These are phyloP conservation scores for Pestalotiopsis fici DNA, from an alignment of 2,329 filamentous ascomycete genomes.

Conservation along the genomic window DNA sequence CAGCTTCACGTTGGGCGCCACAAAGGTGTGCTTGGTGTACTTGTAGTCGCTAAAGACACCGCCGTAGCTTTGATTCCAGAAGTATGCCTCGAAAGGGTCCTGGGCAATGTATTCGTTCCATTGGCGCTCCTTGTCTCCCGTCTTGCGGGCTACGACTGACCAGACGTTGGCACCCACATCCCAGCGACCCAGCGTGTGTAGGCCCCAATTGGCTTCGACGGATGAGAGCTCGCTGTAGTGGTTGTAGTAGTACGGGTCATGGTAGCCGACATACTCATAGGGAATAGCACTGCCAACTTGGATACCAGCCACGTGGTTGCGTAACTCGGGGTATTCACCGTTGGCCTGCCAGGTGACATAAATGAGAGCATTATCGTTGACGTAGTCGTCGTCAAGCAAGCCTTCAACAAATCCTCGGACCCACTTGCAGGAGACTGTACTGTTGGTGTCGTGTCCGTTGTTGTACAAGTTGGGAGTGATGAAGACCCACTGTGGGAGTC, in stretches of 20 bases:
- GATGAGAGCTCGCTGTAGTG: constrained; percentile 71
- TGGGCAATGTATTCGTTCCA: constrained; percentile 32
- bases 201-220: constrained; percentile 68
- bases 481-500: constrained; percentile 73
- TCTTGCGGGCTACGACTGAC: constrained; percentile 45
- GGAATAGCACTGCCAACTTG: constrained; percentile 75
- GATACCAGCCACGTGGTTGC: constrained; percentile 69
- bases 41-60: constrained; percentile 43
- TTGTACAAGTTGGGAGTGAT: constrained; percentile 75
- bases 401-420: constrained; percentile 68
- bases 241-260: constrained; percentile 69
- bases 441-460: constrained; percentile 73
- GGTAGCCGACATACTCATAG: constrained; percentile 61
- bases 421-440: constrained; percentile 71
- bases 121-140: constrained; percentile 51
- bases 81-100: constrained; percentile 40
- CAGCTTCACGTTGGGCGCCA: constrained; percentile 36
- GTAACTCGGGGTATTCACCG: constrained; percentile 61
- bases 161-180: constrained; percentile 75
- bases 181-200: constrained; percentile 69
- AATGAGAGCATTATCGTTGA: constrained; percentile 75
- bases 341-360: constrained; percentile 81
- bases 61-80: constrained; percentile 53
- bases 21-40: constrained; percentile 32
- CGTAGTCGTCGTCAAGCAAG: constrained; percentile 67